Evolutionary conservation across 1,284 basidiomycete species (phyloP).

Genomic region (Microbotryum violaceum): DNA sequence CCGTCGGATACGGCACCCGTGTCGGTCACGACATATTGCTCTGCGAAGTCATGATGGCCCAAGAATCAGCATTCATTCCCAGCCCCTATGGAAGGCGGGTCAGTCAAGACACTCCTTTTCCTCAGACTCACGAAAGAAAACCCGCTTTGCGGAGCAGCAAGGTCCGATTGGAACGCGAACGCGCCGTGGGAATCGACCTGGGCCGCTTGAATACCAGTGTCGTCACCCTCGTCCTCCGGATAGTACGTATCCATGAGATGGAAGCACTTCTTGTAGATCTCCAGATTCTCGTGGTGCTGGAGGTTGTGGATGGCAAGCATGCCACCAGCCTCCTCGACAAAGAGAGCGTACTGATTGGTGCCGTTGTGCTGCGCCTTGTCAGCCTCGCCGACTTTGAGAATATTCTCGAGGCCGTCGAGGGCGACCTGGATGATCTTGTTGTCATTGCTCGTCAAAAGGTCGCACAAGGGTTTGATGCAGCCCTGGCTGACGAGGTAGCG

Average conservation of each 20-base stretch:
- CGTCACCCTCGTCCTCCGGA: slow-evolving; percentile 48
- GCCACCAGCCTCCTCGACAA: slow-evolving; percentile 94
- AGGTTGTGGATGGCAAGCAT: slow-evolving; percentile 99
- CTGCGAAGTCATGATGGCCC: not conserved
- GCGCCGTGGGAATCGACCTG: slow-evolving; percentile 68
- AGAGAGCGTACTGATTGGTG: slow-evolving; percentile 87
- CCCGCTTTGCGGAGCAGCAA: slow-evolving; percentile 81
- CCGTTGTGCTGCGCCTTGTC: slow-evolving; percentile 80
- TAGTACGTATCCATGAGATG: slow-evolving; percentile 96
- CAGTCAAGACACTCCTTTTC: not conserved
- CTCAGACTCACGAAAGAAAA: slow-evolving; percentile 64
- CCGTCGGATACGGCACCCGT: not conserved
- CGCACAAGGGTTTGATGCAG: slow-evolving; percentile 97
- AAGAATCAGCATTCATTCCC: not conserved
- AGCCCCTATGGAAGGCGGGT: not conserved
- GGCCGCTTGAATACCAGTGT: slow-evolving; percentile 65
- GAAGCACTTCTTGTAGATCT: slow-evolving; percentile 99
- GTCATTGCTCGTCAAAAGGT: slow-evolving; percentile 93
- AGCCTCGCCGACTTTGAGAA: slow-evolving; percentile 94
- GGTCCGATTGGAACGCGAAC: slow-evolving; percentile 64
- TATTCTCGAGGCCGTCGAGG: slow-evolving; percentile 98
- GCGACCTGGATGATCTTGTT: slow-evolving; percentile 99
- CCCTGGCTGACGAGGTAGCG: slow-evolving; percentile 96
- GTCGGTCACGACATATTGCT: slow-evolving; percentile 14
- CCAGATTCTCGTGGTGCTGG: slow-evolving; percentile 98